These are phyloP conservation scores for Fusarium sp. DNA, from an alignment of 2,329 filamentous ascomycete species.

Conservation along the genomic window DNA sequence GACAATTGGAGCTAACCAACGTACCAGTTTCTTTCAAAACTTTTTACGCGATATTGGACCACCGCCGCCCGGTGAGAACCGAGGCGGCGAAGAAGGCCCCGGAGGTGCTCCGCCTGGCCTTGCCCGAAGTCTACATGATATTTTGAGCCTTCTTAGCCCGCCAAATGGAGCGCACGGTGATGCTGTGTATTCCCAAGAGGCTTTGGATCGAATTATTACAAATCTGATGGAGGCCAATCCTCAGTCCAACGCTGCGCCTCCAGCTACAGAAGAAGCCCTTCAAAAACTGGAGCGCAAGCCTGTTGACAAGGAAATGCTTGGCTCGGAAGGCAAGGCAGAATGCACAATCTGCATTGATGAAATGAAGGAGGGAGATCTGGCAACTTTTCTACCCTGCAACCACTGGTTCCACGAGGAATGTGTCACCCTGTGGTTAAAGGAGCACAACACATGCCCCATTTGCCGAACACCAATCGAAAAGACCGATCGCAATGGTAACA, in stretches of 20 bases:
- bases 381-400: conserved; percentile 83
- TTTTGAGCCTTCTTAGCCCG: conserved; percentile 68
- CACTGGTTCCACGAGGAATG: conserved; percentile 95
- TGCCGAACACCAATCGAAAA: conserved; percentile 73
- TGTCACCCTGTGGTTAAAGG: conserved; percentile 84
- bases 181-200: conserved; percentile 91
- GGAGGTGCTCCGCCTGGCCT: conserved; percentile 44
- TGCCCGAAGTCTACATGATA: conserved; percentile 61
- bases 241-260: conserved; percentile 82
- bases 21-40: conserved; percentile 61
- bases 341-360: conserved; percentile 97
- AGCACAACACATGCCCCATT: conserved; percentile 93
- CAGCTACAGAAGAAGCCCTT: conserved; percentile 82
- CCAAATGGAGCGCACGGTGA: conserved; percentile 75
- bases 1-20: conserved; percentile 51
- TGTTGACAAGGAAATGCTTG: conserved; percentile 78
- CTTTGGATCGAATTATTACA: conserved; percentile 87
- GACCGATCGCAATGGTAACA: conserved; percentile 40
- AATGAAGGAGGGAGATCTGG: conserved; percentile 78
- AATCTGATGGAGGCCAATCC: conserved; percentile 88
- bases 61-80: conserved; percentile 43
- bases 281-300: conserved; percentile 77
- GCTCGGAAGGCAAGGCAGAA: conserved; percentile 76
- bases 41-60: conserved; percentile 58
- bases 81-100: conserved; percentile 41